A percentile compares a stretch with the other conserved stretches of the same genome.
These are phyloP conservation scores for Monosporascus sp. DNA, from an alignment of 2,329 filamentous ascomycete species.

Conservation along the genomic window DNA sequence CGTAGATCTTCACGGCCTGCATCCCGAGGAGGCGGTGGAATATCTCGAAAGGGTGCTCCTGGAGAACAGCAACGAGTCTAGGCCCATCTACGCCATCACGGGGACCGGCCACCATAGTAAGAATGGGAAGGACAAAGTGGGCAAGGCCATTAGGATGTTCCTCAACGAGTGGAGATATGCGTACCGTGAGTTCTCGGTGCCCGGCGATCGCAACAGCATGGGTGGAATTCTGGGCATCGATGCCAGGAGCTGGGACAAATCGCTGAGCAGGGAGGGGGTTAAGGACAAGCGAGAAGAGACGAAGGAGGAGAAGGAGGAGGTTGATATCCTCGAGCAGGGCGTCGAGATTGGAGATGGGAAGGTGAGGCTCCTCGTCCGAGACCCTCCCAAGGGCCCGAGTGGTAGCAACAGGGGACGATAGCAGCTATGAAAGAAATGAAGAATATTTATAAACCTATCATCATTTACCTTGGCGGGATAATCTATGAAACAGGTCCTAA, in stretches of 20 bases:
- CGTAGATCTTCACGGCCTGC: constrained; percentile 95
- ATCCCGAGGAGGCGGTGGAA: constrained; percentile 92
- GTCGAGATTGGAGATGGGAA: constrained; percentile 64
- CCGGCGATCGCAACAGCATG: constrained; percentile 78
- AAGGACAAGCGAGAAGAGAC: constrained; percentile 33
- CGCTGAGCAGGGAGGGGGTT: constrained; percentile 43
- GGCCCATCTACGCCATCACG: constrained; percentile 90
- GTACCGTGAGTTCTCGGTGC: constrained; percentile 93
- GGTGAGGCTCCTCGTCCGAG: constrained; percentile 59
- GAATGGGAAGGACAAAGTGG: constrained; percentile 98
- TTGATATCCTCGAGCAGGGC: constrained; percentile 59
- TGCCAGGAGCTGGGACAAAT: constrained; percentile 62
- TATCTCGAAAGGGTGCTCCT: constrained; percentile 85
- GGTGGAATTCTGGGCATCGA: constrained; percentile 72
- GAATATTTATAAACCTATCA: background rate
- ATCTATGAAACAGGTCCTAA: no score
- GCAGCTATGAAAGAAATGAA: constrained; percentile 16
- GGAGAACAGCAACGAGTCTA: constrained; percentile 68
- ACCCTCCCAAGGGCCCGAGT: constrained; percentile 53
- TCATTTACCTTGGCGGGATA: no score
- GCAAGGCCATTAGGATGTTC: constrained; percentile 85
- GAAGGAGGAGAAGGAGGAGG: constrained; percentile 30
- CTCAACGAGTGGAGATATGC: constrained; percentile 94
- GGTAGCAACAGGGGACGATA: constrained; percentile 37
- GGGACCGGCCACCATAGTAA: constrained; percentile 97